These are phyloP conservation scores for Wickerhamiella cacticola DNA, from an alignment of 805 yeast genomes.

Conservation along the genomic window DNA sequence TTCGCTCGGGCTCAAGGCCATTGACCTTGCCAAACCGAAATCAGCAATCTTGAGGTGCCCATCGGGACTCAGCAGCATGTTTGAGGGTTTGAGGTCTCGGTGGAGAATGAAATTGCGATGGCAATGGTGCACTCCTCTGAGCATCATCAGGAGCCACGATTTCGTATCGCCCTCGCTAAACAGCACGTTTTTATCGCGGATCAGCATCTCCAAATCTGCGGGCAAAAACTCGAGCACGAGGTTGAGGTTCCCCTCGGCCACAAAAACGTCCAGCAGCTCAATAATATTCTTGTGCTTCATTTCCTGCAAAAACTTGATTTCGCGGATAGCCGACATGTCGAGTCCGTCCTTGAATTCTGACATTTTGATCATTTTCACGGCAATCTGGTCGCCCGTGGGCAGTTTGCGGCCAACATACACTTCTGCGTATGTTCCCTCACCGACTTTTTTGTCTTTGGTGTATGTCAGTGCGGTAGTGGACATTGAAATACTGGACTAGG, in stretches of 20 bases:
- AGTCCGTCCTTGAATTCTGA: constrained; percentile 91
- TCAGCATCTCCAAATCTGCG: constrained; percentile 78
- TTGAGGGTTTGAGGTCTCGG: constrained; percentile 88
- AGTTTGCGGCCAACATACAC: constrained; percentile 64
- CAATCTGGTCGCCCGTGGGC: constrained; percentile 49
- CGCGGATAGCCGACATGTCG: constrained; percentile 95
- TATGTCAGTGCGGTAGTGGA: too few species aligned
- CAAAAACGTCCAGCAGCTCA: constrained; percentile 78
- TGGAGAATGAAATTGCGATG: constrained; percentile 85
- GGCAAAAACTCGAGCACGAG: constrained; percentile 89
- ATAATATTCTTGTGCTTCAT: constrained; percentile 79
- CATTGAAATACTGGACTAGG: too few species aligned
- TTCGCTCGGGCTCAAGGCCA: constrained; percentile 51
- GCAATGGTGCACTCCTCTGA: constrained; percentile 90
- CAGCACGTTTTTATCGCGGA: constrained; percentile 62
- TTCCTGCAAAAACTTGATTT: constrained; percentile 75
- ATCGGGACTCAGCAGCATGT: constrained; percentile 69
- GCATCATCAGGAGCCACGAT: constrained; percentile 87
- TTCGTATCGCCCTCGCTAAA: constrained; percentile 82
- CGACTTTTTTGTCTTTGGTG: constrained; percentile 64
- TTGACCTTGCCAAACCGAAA: constrained; percentile 86
- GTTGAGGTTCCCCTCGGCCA: constrained; percentile 52
- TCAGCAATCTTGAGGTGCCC: constrained; percentile 92
- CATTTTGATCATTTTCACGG: constrained; percentile 90
- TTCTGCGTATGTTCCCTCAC: constrained; percentile 98